These are phyloP conservation scores for Davidsoniella virescens DNA, from an alignment of 2,329 filamentous ascomycete species.

Conservation along the genomic window DNA sequence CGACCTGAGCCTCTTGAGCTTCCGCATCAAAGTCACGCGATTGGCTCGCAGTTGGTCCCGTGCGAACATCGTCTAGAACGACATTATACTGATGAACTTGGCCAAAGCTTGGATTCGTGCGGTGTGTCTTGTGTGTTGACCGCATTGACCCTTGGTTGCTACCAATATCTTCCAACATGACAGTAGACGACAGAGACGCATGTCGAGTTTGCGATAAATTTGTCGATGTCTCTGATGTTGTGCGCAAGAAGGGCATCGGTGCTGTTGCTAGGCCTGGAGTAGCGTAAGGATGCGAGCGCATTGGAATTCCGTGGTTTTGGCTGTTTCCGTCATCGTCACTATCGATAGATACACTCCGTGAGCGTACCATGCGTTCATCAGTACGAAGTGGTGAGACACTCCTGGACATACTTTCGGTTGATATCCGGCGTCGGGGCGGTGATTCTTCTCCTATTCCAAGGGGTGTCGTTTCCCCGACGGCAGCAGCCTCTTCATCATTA, in stretches of 20 bases:
- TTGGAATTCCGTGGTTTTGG: slow-evolving; percentile 14
- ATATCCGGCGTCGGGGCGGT: slow-evolving; percentile 6
- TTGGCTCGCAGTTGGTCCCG: background rate
- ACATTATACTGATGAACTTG: slow-evolving; percentile 42
- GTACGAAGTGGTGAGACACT: background rate
- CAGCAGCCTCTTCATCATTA: slow-evolving; percentile 12
- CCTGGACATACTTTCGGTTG: background rate
- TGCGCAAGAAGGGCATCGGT: slow-evolving; percentile 39
- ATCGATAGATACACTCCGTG: slow-evolving; percentile 9
- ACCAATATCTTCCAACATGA: slow-evolving; percentile 29
- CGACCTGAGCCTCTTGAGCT: slow-evolving; percentile 8
- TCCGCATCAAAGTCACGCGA: slow-evolving; percentile 4
- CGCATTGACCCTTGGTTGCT: slow-evolving; percentile 24
- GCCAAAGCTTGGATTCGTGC: slow-evolving; percentile 38
- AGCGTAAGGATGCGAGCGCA: slow-evolving; percentile 21
- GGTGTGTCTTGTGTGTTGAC: slow-evolving; percentile 21
- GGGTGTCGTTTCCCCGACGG: slow-evolving; percentile 3
- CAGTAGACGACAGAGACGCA: slow-evolving; percentile 34
- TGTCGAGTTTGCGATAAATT: slow-evolving; percentile 32
- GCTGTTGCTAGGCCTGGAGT: slow-evolving; percentile 7
- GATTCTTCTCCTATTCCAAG: slow-evolving; percentile 1
- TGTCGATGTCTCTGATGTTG: slow-evolving; percentile 14
- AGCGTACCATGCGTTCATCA: background rate
- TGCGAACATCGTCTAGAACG: slow-evolving; percentile 7
- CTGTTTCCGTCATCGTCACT: slow-evolving; percentile 1